A percentile compares a stretch with the other conserved stretches of the same genome.
Conservation (phyloP, 2,329 filamentous ascomycete genomes). For the Cladobotryum protrusum region DNA sequence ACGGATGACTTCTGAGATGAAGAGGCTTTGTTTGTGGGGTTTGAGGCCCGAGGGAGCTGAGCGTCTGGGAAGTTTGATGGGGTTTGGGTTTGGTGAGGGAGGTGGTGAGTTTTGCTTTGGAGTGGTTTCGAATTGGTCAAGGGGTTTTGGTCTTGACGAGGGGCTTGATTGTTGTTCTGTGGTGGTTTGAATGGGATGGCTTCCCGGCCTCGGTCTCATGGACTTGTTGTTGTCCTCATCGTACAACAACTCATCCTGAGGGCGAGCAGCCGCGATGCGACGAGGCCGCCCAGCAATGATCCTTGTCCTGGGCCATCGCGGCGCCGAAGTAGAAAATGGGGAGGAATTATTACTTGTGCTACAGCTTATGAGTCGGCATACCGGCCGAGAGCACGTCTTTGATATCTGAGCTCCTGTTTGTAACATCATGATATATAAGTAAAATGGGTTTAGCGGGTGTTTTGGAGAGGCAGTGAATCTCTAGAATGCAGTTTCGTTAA, state of each 20-base stretch:
- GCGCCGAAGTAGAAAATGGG: not conserved
- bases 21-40: constrained; percentile 13
- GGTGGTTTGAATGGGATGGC: not conserved
- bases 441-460: no score
- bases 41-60: constrained; percentile 8
- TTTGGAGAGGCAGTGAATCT: no score
- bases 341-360: no score
- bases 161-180: no score
- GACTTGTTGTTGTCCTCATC: not conserved
- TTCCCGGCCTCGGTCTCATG: not conserved
- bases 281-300: no score
- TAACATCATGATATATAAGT: no score
- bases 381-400: no score
- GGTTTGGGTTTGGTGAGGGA: not conserved
- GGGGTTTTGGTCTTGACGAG: not conserved
- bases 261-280: no score
- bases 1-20: constrained; percentile 13
- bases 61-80: not conserved
- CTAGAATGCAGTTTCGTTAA: no score
- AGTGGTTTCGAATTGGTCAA: not conserved
- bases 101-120: not conserved
- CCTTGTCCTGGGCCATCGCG: not conserved
- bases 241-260: no score
- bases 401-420: no score
- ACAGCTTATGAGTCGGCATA: no score